Conservation (phyloP, 768 basidiomycete genomes). For the Russula olivacea region DNA sequence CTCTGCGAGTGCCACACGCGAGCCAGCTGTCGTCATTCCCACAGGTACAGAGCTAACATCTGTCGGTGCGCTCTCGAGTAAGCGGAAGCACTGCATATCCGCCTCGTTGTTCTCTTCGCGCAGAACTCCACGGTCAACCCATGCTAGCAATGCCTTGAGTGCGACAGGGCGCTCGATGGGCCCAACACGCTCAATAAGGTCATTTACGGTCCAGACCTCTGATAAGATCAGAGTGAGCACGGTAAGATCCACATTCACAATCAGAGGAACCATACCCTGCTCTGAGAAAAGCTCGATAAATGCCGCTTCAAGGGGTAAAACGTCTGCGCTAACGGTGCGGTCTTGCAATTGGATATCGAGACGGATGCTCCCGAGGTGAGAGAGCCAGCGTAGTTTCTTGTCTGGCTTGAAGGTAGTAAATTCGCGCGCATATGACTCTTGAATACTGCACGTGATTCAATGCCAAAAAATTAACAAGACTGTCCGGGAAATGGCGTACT, state of each 20-base stretch:
- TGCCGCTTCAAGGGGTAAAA: conserved; percentile 85
- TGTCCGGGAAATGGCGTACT: conserved; percentile 42
- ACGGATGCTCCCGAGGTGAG: conserved; percentile 80
- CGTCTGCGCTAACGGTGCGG: conserved; percentile 65
- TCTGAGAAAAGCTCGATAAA: conserved; percentile 81
- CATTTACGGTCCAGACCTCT: conserved; percentile 70
- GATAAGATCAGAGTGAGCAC: neutral
- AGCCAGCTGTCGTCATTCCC: conserved; percentile 12
- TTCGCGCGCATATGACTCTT: conserved; percentile 68
- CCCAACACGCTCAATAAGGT: conserved; percentile 58
- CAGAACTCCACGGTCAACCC: conserved; percentile 78
- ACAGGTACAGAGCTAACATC: conserved; percentile 8
- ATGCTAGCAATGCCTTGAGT: conserved; percentile 71
- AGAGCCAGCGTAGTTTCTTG: conserved; percentile 84
- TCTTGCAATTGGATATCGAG: conserved; percentile 81
- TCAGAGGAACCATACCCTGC: conserved; percentile 41
- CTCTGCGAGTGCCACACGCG: conserved; percentile 34
- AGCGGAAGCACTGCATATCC: conserved; percentile 39
- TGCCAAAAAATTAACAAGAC: neutral
- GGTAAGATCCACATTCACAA: neutral
- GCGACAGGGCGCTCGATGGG: conserved; percentile 57
- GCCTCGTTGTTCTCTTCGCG: conserved; percentile 54
- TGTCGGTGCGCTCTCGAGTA: conserved; percentile 60
- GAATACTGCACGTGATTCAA: conserved; percentile 44
- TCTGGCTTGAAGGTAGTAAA: conserved; percentile 87